Evolutionary conservation across 345 rosid genomes (phyloP).

Genomic region (Gossypium sturtianum): DNA sequence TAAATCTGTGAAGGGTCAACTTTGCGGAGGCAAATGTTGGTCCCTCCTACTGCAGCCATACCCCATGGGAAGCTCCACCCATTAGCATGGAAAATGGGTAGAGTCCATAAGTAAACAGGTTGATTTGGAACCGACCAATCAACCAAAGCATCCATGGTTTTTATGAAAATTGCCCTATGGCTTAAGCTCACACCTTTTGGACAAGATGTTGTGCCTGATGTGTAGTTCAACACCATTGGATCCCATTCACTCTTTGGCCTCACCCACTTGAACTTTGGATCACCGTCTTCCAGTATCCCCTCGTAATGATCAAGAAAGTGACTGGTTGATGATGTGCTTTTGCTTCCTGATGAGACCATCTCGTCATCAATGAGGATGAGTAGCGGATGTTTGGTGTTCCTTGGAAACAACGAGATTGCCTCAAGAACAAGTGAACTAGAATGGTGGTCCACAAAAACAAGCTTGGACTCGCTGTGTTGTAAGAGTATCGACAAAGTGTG

Average conservation of each 20-base stretch:
- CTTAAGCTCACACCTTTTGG: constrained; percentile 55
- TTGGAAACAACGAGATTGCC: constrained; percentile 37
- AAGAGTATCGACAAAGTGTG: constrained; percentile 39
- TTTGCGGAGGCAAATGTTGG: constrained; percentile 46
- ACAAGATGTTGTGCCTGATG: constrained; percentile 53
- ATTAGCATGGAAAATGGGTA: constrained; percentile 62
- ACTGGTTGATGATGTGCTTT: neutral
- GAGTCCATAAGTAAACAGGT: constrained; percentile 52
- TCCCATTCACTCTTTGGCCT: constrained; percentile 41
- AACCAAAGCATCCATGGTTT: constrained; percentile 29
- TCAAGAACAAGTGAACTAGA: constrained; percentile 29
- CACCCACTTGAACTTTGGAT: constrained; percentile 31
- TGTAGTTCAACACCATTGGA: constrained; percentile 54
- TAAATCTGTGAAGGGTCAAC: constrained; percentile 30
- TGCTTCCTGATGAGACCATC: neutral
- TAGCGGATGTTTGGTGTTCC: constrained; percentile 7
- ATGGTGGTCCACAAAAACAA: constrained; percentile 46
- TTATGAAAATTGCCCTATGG: constrained; percentile 43
- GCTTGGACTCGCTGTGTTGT: constrained; percentile 48
- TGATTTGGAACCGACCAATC: constrained; percentile 36
- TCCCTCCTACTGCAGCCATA: constrained; percentile 55
- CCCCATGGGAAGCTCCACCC: constrained; percentile 61
- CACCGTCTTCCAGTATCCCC: constrained; percentile 32
- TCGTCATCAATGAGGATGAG: constrained; percentile 42
- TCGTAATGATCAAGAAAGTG: constrained; percentile 38